Evolutionary conservation across 495 filamentous ascomycete species (phyloP).

Genomic region (Apiosordaria backusii): DNA sequence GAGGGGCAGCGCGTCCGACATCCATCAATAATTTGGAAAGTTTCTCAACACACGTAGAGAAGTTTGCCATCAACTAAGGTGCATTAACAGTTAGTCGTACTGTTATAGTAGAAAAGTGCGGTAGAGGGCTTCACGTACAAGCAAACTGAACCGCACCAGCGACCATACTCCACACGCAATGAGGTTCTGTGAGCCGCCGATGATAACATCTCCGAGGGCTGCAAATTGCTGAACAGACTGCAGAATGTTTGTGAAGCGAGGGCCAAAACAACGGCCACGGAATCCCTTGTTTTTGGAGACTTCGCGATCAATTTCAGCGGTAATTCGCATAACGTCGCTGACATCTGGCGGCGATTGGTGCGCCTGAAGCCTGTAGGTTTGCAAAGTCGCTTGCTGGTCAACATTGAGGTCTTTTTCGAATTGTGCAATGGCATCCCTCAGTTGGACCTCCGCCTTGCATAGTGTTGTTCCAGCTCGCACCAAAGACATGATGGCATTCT

Average conservation of each 20-base stretch:
- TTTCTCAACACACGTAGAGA: constrained; percentile 39
- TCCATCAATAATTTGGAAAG: constrained; percentile 42
- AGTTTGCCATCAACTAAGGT: constrained; percentile 27
- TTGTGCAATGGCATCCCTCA: constrained; percentile 40
- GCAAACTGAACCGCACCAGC: constrained; percentile 39
- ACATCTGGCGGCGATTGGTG: constrained; percentile 26
- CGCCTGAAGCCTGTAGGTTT: constrained; percentile 16
- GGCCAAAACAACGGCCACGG: constrained; percentile 38
- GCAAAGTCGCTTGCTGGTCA: constrained; percentile 37
- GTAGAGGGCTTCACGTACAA: constrained; percentile 29
- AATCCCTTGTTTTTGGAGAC: constrained; percentile 17
- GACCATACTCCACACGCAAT: constrained; percentile 47
- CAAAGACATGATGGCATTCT: not conserved
- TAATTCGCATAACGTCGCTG: constrained; percentile 42
- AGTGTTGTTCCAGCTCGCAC: not conserved
- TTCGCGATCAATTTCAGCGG: constrained; percentile 39
- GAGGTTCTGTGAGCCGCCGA: constrained; percentile 45
- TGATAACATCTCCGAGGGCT: constrained; percentile 41
- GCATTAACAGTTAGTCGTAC: constrained; percentile 19
- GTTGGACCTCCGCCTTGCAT: constrained; percentile 40
- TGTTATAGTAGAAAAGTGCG: constrained; percentile 8
- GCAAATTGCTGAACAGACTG: constrained; percentile 44
- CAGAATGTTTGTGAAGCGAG: constrained; percentile 42
- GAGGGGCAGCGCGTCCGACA: constrained; percentile 39
- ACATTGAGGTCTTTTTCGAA: constrained; percentile 39